A percentile compares a stretch with the other conserved stretches of the same genome.
Evolutionary conservation across 2,329 filamentous ascomycete genomes (phyloP).

Genomic region (Torrubiella hemipterigena): DNA sequence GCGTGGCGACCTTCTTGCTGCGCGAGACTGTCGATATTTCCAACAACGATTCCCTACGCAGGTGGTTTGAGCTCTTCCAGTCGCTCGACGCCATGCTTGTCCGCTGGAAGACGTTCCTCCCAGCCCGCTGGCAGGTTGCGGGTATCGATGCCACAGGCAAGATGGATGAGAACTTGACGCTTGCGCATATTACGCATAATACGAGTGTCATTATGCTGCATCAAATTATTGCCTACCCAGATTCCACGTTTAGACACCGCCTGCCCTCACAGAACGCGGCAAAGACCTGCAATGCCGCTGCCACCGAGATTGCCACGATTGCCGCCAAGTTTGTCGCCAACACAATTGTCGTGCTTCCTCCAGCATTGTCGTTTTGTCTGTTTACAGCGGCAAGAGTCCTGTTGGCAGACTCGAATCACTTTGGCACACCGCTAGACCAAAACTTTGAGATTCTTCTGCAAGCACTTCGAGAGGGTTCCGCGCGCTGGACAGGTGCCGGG

Average conservation of each 20-base stretch:
- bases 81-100: conserved; percentile 25
- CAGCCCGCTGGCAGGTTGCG: conserved; percentile 21
- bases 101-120: conserved; percentile 25
- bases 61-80: conserved; percentile 26
- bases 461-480: conserved; percentile 4
- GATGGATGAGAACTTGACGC: conserved; percentile 18
- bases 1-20: conserved; percentile 23
- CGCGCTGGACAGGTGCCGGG: conserved; percentile 2
- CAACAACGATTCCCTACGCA: conserved; percentile 17
- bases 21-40: conserved; percentile 20
- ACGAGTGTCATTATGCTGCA: conserved; percentile 23
- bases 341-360: conserved; percentile 3
- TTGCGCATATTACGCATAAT: conserved; percentile 24
- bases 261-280: conserved; percentile 5
- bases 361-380: conserved; percentile 5
- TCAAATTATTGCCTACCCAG: conserved; percentile 18
- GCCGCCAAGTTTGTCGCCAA: conserved; percentile 5
- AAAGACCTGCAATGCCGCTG: conserved; percentile 6
- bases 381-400: conserved; percentile 7
- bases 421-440: conserved; percentile 1
- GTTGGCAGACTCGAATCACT: conserved; percentile 7
- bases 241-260: conserved; percentile 3
- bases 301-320: conserved; percentile 6
- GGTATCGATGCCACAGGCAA: conserved; percentile 11
- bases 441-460: conserved; percentile 5